These are phyloP conservation scores for Quercus lobata DNA, from an alignment of 331 rosid species.

Conservation along the genomic window DNA sequence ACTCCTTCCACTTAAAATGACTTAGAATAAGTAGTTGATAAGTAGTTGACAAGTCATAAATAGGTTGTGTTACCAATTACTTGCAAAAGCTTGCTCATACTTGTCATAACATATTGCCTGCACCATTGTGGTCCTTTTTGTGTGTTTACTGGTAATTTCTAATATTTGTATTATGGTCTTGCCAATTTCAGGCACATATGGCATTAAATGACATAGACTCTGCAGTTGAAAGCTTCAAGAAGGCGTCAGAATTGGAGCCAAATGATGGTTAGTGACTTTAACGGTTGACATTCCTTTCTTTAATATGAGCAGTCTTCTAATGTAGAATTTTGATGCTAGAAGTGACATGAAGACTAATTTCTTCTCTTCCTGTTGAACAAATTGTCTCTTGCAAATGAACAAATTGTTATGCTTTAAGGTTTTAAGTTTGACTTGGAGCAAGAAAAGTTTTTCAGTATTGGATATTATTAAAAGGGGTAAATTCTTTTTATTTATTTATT, in stretches of 20 bases:
- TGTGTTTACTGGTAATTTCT: conserved; percentile 1
- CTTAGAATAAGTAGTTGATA: not conserved
- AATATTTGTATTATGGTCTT: conserved; percentile 14
- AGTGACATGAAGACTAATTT: not conserved
- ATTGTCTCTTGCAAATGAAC: too few species aligned
- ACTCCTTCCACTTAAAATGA: not conserved
- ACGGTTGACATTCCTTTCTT: not conserved
- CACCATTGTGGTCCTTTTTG: not conserved
- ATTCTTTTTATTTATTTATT: not conserved
- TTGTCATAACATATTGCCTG: too few species aligned
- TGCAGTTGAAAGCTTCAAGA: conserved; percentile 56
- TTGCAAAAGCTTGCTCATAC: too few species aligned
- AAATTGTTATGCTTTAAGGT: not conserved
- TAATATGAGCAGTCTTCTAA: not conserved
- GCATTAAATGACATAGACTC: conserved; percentile 53
- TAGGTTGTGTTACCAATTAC: not conserved
- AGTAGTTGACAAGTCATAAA: not conserved
- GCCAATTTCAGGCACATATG: conserved; percentile 45
- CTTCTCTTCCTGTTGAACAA: conserved; percentile 1
- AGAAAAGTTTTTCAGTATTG: not conserved
- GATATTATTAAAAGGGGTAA: not conserved
- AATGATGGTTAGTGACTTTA: conserved; percentile 45
- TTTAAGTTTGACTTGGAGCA: not conserved
- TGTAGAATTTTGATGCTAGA: not conserved
- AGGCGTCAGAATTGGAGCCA: conserved; percentile 59